Evolutionary conservation across 441 rosid species (phyloP).

Genomic region (Adansonia grandidieri): DNA sequence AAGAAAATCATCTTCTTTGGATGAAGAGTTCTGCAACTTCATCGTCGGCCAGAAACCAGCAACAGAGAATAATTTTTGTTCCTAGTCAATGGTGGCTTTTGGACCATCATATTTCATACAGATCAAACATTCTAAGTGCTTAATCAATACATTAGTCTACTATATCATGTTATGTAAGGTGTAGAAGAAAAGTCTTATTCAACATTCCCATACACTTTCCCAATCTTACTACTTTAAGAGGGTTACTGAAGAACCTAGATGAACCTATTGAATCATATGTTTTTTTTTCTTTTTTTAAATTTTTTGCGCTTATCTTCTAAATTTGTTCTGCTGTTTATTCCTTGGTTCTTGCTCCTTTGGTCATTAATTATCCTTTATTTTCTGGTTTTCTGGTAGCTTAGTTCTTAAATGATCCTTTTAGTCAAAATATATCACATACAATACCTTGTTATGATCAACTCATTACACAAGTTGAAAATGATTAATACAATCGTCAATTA

Average conservation of each 20-base stretch:
- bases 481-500: no score
- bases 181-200: background rate
- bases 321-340: background rate
- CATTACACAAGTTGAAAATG: no score
- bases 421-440: no score
- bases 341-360: background rate
- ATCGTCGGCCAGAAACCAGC: background rate
- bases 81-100: conserved; percentile 2
- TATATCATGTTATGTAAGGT: background rate
- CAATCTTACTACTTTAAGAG: no score
- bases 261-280: no score
- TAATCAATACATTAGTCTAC: background rate
- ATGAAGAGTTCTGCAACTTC: background rate
- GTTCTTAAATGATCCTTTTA: background rate
- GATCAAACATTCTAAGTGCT: background rate
- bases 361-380: background rate
- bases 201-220: background rate
- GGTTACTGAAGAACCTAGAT: no score
- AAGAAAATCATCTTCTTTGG: background rate
- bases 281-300: no score
- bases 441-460: no score
- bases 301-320: no score
- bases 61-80: background rate
- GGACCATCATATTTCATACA: conserved; percentile 6
- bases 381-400: background rate